Conservation (phyloP, 345 rosid genomes). For the Limnanthes douglasii region DNA sequence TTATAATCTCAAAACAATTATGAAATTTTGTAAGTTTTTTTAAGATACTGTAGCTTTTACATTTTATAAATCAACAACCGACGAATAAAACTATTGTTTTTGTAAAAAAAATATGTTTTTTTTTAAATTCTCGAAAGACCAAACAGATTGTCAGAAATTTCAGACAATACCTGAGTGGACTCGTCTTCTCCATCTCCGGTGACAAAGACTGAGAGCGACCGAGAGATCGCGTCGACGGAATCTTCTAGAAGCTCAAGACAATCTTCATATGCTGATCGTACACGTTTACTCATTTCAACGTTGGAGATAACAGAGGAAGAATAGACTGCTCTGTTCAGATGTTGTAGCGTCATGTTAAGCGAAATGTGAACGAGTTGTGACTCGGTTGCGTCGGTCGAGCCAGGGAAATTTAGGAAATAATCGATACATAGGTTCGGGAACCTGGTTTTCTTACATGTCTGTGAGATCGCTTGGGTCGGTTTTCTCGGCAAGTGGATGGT, state of each 20-base stretch:
- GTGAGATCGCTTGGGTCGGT: conserved; percentile 71
- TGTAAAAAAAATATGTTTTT: not conserved
- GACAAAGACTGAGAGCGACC: conserved; percentile 39
- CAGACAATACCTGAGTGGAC: no score
- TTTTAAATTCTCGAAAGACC: not conserved
- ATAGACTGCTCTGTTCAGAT: conserved; percentile 66
- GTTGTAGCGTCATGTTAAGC: conserved; percentile 83
- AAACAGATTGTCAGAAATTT: not conserved
- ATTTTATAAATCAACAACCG: not conserved
- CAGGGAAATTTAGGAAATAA: conserved; percentile 62
- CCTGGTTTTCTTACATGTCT: conserved; percentile 46
- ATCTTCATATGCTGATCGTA: conserved; percentile 65
- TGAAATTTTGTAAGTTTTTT: no score
- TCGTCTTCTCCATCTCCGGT: no score
- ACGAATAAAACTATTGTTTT: not conserved
- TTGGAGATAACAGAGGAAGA: conserved; percentile 27
- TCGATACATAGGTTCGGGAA: conserved; percentile 52
- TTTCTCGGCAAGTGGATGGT: conserved; percentile 17
- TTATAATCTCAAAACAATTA: not conserved
- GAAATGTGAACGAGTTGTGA: conserved; percentile 83
- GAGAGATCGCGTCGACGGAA: conserved; percentile 62
- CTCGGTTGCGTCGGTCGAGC: conserved; percentile 34
- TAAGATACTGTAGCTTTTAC: no score
- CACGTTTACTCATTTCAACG: conserved; percentile 43
- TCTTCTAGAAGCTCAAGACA: conserved; percentile 89